Conservation (phyloP, 2,329 filamentous ascomycete genomes). For the Dissoconium aciculare region DNA sequence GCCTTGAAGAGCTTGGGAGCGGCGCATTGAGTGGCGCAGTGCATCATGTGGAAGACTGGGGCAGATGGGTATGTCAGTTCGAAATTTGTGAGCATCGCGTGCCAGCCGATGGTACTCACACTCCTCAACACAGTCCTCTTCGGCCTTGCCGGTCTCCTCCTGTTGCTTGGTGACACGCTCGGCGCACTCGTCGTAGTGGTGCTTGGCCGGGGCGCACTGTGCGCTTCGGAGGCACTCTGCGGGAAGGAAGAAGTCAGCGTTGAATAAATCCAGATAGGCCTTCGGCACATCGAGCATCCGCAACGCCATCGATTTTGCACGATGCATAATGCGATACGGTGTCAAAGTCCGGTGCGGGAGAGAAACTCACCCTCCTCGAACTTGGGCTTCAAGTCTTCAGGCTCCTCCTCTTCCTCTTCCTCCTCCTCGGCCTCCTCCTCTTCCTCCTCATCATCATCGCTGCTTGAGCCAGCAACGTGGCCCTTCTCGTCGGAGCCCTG, state of each 20-base stretch:
- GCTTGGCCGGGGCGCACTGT: constrained; percentile 76
- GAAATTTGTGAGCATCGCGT: not conserved
- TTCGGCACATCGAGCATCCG: no score
- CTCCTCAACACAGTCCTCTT: constrained; percentile 98
- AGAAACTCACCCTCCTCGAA: constrained; percentile 70
- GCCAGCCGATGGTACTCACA: constrained; percentile 49
- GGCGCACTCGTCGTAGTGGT: constrained; percentile 96
- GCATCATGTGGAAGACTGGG: constrained; percentile 92
- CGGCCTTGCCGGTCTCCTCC: constrained; percentile 56
- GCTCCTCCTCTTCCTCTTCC: constrained; percentile 70
- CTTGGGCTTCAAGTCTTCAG: constrained; percentile 71
- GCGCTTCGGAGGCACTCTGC: constrained; percentile 80
- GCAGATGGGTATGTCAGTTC: constrained; percentile 5
- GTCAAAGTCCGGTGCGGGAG: no score
- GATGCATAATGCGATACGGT: no score
- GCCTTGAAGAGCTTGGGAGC: constrained; percentile 88
- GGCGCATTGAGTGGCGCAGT: constrained; percentile 85
- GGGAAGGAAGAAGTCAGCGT: constrained; percentile 4
- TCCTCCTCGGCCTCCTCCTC: constrained; percentile 63
- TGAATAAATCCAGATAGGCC: constrained; percentile 2
- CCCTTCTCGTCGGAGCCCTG: constrained; percentile 6
- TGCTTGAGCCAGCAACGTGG: constrained; percentile 28
- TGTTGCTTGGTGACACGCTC: constrained; percentile 72
- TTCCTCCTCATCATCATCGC: constrained; percentile 44
- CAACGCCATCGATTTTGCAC: no score